Evolutionary conservation across 2,329 filamentous ascomycete species (phyloP).

Genomic region (Fusarium duplospermum): DNA sequence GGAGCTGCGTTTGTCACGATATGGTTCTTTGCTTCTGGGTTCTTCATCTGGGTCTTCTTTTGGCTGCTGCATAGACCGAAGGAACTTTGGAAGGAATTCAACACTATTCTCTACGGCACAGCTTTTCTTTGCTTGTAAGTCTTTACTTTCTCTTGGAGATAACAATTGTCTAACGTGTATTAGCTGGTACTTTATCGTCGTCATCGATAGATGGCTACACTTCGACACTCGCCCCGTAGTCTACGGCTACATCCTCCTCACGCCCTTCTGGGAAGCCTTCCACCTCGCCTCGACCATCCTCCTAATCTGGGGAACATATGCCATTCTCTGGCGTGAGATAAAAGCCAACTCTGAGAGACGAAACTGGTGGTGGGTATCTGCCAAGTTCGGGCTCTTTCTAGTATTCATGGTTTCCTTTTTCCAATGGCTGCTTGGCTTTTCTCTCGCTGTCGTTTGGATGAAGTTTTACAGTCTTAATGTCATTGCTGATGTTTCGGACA

Average conservation of each 20-base stretch:
- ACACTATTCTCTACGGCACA: conserved; percentile 2
- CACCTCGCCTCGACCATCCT: conserved; percentile 14
- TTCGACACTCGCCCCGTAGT: neutral
- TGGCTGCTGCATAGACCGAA: neutral
- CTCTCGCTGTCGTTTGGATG: conserved; percentile 20
- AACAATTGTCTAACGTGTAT: neutral
- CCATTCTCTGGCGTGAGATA: conserved; percentile 14
- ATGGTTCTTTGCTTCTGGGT: conserved; percentile 1
- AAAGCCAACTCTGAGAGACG: neutral
- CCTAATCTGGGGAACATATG: conserved; percentile 23
- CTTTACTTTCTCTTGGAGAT: neutral
- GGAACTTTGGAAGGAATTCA: conserved; percentile 17
- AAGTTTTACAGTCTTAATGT: conserved; percentile 17
- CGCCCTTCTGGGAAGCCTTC: conserved; percentile 19
- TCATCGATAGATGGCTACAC: conserved; percentile 23
- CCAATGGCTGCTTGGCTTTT: conserved; percentile 14
- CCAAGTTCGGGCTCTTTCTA: conserved; percentile 14
- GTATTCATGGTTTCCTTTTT: conserved; percentile 19
- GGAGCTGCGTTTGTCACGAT: conserved; percentile 17
- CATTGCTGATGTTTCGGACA: conserved; percentile 16
- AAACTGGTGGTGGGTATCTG: conserved; percentile 8
- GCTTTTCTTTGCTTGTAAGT: conserved; percentile 8
- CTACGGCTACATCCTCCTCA: conserved; percentile 24
- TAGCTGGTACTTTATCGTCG: conserved; percentile 18
- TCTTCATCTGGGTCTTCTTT: conserved; percentile 1